phyloP scores from a whole-genome alignment of 345 rosid genomes.

The Heritiera littoralis region DNA sequence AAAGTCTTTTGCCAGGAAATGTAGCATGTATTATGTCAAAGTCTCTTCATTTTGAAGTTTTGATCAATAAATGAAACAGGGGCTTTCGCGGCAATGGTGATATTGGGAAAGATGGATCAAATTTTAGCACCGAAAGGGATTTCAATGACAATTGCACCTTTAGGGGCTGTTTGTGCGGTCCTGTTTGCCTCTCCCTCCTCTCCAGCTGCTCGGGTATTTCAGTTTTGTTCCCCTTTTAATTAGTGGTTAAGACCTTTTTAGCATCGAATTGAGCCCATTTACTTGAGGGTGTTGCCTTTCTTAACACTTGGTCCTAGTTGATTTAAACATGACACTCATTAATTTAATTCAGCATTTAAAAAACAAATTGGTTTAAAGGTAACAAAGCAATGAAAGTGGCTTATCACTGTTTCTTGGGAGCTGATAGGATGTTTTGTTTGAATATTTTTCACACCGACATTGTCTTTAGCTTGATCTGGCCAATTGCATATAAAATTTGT shows the following conservation, averaged over 20 bases:
- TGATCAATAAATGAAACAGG: conserved; percentile 39
- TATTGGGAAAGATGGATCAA: conserved; percentile 85
- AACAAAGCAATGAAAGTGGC: background rate
- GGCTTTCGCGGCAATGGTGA: conserved; percentile 96
- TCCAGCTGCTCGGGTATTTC: conserved; percentile 75
- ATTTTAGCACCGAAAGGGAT: conserved; percentile 68
- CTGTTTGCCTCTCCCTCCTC: conserved; percentile 79
- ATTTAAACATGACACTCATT: background rate
- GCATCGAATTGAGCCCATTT: background rate
- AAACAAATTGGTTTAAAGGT: background rate
- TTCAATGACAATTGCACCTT: conserved; percentile 80
- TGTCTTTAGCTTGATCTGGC: background rate
- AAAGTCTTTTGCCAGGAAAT: background rate
- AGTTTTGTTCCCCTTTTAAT: background rate
- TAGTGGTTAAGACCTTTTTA: background rate
- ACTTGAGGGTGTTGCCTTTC: background rate
- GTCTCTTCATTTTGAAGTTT: background rate
- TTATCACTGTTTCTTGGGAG: background rate
- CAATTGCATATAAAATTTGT: no score
- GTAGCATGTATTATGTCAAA: background rate
- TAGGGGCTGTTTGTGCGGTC: conserved; percentile 88
- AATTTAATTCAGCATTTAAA: background rate
- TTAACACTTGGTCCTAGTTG: background rate
- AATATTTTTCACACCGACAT: background rate
- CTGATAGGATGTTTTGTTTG: background rate